These are phyloP conservation scores for Lactarius psammicola DNA, from an alignment of 768 basidiomycete genomes.

Conservation along the genomic window DNA sequence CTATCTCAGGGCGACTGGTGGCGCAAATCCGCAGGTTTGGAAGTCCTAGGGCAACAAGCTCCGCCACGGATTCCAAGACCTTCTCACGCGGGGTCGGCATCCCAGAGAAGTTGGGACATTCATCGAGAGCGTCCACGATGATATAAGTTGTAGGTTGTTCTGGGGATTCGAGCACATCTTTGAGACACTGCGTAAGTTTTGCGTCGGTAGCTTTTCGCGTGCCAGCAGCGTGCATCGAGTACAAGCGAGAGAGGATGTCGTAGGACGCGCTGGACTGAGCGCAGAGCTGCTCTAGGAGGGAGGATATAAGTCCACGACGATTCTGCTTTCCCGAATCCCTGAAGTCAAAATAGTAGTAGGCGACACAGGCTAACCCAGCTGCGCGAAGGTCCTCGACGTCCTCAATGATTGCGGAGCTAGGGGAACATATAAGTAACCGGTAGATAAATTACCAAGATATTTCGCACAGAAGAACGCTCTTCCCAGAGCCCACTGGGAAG, in stretches of 20 bases:
- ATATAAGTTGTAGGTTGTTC: constrained; percentile 2
- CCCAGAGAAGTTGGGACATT: constrained; percentile 15
- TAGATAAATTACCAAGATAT: neutral
- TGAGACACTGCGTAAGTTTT: neutral
- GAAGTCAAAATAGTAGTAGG: constrained; percentile 22
- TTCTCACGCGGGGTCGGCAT: constrained; percentile 7
- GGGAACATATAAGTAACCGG: neutral
- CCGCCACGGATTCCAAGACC: constrained; percentile 1
- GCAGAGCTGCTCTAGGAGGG: constrained; percentile 12
- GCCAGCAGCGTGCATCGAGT: neutral
- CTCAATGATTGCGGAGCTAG: constrained; percentile 14
- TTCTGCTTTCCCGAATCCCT: constrained; percentile 10
- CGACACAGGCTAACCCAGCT: constrained; percentile 6
- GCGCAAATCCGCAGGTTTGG: constrained; percentile 7
- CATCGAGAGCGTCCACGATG: constrained; percentile 16
- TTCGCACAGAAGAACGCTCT: neutral
- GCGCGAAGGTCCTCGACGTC: neutral
- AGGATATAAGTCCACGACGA: constrained; percentile 8
- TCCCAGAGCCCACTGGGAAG: constrained; percentile 15
- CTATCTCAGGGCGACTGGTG: constrained; percentile 16
- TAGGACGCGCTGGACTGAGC: constrained; percentile 1
- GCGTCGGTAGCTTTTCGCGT: neutral
- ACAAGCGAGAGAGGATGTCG: neutral
- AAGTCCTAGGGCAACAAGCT: neutral
- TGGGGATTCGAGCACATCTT: constrained; percentile 8